phyloP scores from a whole-genome alignment of 129 eudicot species.

The Ambrosia trifida region DNA sequence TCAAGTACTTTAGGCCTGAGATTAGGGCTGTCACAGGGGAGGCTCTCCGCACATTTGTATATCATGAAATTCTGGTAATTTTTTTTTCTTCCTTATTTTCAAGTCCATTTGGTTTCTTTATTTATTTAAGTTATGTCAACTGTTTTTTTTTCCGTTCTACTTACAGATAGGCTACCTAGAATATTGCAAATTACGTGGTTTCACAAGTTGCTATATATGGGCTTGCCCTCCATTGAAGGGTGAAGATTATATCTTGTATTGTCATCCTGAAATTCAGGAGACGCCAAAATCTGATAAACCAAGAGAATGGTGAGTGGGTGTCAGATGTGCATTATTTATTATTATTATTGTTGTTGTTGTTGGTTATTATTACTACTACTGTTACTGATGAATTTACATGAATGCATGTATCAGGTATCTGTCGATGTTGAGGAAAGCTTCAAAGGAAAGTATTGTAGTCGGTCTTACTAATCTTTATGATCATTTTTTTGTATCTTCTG shows the following conservation, averaged over 20 bases:
- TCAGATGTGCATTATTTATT: neutral
- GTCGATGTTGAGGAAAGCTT: conserved; percentile 87
- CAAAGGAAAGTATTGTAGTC: conserved; percentile 73
- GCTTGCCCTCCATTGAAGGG: conserved; percentile 98
- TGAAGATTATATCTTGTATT: conserved; percentile 93
- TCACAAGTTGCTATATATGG: conserved; percentile 98
- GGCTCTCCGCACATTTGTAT: conserved; percentile 95
- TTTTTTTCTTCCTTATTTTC: neutral
- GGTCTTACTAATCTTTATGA: conserved; percentile 80
- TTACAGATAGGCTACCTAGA: conserved; percentile 88
- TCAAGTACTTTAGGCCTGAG: conserved; percentile 92
- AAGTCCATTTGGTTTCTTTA: conserved; percentile 2
- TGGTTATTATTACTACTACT: neutral
- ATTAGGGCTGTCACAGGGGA: conserved; percentile 85
- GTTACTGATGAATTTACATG: conserved; percentile 11
- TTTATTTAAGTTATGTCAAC: neutral
- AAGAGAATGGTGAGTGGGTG: conserved; percentile 86
- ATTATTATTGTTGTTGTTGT: too few species aligned
- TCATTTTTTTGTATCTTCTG: conserved; percentile 72
- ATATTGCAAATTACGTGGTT: conserved; percentile 86
- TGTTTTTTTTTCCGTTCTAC: conserved; percentile 7
- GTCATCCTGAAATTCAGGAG: conserved; percentile 97
- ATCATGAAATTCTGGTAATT: conserved; percentile 92
- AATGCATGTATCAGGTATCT: conserved; percentile 59
- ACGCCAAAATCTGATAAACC: conserved; percentile 95